Evolutionary conservation across 352 stramenopile genomes (phyloP).

Genomic region (Chrysophaeum taylorii): DNA sequence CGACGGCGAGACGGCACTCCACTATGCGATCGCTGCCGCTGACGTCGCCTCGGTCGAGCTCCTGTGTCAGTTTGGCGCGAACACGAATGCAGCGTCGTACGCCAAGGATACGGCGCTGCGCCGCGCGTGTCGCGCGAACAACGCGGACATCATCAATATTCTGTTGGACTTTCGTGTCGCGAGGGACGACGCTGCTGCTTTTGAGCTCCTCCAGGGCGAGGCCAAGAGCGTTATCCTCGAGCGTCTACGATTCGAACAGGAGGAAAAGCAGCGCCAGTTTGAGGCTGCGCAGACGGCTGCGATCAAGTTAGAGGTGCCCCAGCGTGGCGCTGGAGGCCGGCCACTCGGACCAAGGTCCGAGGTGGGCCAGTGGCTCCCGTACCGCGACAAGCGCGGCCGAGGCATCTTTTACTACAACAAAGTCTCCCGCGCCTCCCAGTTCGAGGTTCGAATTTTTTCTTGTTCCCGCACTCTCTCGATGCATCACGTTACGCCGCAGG

Average conservation of each 20-base stretch:
- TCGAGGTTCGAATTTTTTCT: no score
- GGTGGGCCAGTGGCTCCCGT: constrained; percentile 15
- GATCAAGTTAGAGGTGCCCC: neutral
- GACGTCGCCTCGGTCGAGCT: constrained; percentile 16
- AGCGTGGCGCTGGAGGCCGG: neutral
- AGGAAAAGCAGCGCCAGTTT: neutral
- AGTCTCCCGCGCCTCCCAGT: constrained; percentile 16
- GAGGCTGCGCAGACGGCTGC: neutral
- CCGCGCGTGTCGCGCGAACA: constrained; percentile 9
- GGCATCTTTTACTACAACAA: constrained; percentile 29
- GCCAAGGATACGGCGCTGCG: constrained; percentile 19
- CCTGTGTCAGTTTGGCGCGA: constrained; percentile 14
- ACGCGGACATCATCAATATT: constrained; percentile 17
- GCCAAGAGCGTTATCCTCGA: constrained; percentile 10
- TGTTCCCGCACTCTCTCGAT: no score
- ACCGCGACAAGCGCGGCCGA: constrained; percentile 22
- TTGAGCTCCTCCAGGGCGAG: constrained; percentile 18
- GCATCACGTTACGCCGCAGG: no score
- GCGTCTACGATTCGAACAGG: constrained; percentile 11
- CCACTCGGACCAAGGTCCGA: neutral
- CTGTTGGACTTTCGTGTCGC: constrained; percentile 21
- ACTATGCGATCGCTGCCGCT: constrained; percentile 10
- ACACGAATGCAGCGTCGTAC: constrained; percentile 19
- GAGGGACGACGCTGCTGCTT: constrained; percentile 8
- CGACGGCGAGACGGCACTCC: constrained; percentile 20